A percentile compares a stretch with the other conserved stretches of the same genome.
Evolutionary conservation across 1,139 yeast genomes (phyloP).

Genomic region (Yamadazyma atlantica): DNA sequence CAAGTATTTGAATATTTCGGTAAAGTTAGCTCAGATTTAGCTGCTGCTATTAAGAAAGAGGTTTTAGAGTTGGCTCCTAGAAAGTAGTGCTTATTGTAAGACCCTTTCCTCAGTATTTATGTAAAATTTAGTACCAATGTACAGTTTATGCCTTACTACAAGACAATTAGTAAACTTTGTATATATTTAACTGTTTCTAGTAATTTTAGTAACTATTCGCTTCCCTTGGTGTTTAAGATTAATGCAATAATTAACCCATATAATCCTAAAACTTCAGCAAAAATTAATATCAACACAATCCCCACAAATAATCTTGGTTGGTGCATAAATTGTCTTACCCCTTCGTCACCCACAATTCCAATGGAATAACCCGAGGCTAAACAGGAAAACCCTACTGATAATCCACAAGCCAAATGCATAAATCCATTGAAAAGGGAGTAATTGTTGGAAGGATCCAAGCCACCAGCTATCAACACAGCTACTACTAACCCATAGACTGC

Average conservation of each 20-base stretch:
- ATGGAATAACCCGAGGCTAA: slow-evolving; percentile 98
- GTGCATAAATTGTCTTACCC: slow-evolving; percentile 95
- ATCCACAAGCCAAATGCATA: slow-evolving; percentile 95
- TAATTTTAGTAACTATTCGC: too few species aligned
- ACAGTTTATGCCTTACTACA: too few species aligned
- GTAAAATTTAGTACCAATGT: background rate
- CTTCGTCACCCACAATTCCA: slow-evolving; percentile 98
- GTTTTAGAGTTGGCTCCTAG: slow-evolving; percentile 56
- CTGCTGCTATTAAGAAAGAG: slow-evolving; percentile 58
- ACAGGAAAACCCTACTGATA: slow-evolving; percentile 94
- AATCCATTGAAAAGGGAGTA: slow-evolving; percentile 92
- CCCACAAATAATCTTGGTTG: slow-evolving; percentile 98
- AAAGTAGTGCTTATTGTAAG: slow-evolving; percentile 21
- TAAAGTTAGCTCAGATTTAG: slow-evolving; percentile 66
- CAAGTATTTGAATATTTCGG: slow-evolving; percentile 72
- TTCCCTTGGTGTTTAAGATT: slow-evolving; percentile 85
- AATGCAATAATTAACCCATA: slow-evolving; percentile 94
- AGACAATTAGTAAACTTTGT: too few species aligned
- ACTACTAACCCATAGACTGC: slow-evolving; percentile 97
- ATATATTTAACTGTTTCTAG: too few species aligned
- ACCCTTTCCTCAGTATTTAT: background rate
- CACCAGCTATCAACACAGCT: slow-evolving; percentile 93
- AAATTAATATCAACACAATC: slow-evolving; percentile 94
- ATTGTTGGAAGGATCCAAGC: slow-evolving; percentile 69
- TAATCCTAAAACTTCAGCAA: slow-evolving; percentile 97